Evolutionary conservation across 2,329 filamentous ascomycete species (phyloP), one percentile per base, ranked within the genome.

Genomic region (Bipolaris oryzae): DNA sequence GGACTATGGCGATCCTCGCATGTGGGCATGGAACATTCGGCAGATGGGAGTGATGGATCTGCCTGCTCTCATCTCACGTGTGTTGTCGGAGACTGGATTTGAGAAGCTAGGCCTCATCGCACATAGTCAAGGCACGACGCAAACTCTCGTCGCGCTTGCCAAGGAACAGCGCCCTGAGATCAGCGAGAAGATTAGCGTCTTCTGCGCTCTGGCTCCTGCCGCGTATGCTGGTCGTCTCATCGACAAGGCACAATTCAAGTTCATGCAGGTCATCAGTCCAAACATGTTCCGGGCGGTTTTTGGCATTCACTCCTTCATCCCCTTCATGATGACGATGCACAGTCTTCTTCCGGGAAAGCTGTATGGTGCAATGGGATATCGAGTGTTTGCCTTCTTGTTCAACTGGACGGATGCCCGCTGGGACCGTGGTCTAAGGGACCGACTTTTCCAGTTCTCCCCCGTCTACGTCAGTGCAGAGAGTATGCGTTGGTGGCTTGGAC

Each of bases 401-500:
- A 84, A 89, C 71, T 98, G 94, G 93, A 87, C 85, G 0, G 93
- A 98, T 71, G 79, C 76, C 9, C 85, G 91, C 7, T 97, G 94
- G 94, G 94, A 97, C 61, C 85, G 87, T 7, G 91, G 83, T 6
- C 78, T 96, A 13, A 83, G 90, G 56, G 80, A 91, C 71, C 87
- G 94, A 39, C 89, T 96, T 84, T 97, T 98, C 74, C 91, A 95
- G 68, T 97, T 96, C 64, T 87, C 92, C 0, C 94, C 94, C 1
- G 91, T 96, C 0, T 96, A 96, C 68, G 91, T 97, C 48, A 92
- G 88, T 66, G 85, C 91, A 0, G 92, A 97, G 77, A 89, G 87
- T 56, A 96, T 97, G 91, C 84, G 91, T 5, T 98, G 94, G 94
- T 97, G 94, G 94, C 83, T 97, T 0, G 94, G 93, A 0, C 81